phyloP scores from a whole-genome alignment of 768 basidiomycete genomes.

The Trametes maxima region DNA sequence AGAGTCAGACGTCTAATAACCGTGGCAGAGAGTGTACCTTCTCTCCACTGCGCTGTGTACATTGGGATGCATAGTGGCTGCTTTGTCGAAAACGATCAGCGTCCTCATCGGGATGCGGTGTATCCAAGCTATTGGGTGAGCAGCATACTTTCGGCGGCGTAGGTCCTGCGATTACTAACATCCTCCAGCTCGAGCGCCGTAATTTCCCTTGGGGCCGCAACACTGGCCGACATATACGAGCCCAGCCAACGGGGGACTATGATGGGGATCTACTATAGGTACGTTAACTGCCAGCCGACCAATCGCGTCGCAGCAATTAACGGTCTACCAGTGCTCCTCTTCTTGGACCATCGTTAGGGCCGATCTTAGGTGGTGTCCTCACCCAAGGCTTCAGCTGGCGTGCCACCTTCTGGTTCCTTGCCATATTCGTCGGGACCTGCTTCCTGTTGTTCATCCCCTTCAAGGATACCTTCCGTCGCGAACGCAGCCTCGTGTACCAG shows the following conservation, averaged over 20 bases:
- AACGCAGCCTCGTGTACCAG: slow-evolving; percentile 83
- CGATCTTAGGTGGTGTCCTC: slow-evolving; percentile 69
- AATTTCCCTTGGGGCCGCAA: slow-evolving; percentile 73
- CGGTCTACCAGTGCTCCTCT: slow-evolving; percentile 58
- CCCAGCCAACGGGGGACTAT: slow-evolving; percentile 70
- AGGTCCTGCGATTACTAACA: background rate
- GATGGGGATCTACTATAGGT: slow-evolving; percentile 76
- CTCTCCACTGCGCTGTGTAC: slow-evolving; percentile 53
- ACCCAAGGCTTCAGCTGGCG: slow-evolving; percentile 76
- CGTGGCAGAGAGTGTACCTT: slow-evolving; percentile 52
- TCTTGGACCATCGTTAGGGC: slow-evolving; percentile 69
- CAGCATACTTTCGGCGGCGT: background rate
- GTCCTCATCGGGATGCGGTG: slow-evolving; percentile 69
- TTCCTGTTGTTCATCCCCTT: slow-evolving; percentile 66
- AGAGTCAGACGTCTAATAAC: background rate
- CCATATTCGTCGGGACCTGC: slow-evolving; percentile 58
- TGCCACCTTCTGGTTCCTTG: slow-evolving; percentile 81
- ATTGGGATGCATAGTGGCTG: slow-evolving; percentile 58
- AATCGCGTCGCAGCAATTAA: background rate
- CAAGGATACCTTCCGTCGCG: slow-evolving; percentile 80
- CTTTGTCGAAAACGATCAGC: slow-evolving; percentile 53
- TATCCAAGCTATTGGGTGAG: slow-evolving; percentile 68
- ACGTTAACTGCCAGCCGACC: background rate
- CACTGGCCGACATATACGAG: slow-evolving; percentile 79
- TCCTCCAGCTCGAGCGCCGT: slow-evolving; percentile 62